A percentile compares a stretch with the other conserved stretches of the same genome.
Conservation (phyloP, 1,284 basidiomycete genomes). For the Tremellales sp. region DNA sequence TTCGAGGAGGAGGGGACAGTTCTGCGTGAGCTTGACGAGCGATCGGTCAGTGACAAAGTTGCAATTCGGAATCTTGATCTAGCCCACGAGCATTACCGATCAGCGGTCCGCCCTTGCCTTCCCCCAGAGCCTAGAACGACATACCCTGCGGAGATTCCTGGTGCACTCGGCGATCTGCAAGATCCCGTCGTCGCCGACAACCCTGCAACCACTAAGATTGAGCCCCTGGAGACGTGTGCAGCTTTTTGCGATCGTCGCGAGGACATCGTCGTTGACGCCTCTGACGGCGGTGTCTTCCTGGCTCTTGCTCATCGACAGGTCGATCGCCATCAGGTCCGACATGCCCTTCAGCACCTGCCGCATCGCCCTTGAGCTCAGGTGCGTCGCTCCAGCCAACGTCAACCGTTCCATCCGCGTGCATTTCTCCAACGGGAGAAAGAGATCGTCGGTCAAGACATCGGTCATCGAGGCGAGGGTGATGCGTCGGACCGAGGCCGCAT, state of each 20-base stretch:
- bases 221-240: constrained; percentile 84
- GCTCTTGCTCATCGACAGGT: constrained; percentile 78
- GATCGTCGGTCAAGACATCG: constrained; percentile 68
- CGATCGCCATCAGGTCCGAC: constrained; percentile 78
- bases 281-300: too few species aligned
- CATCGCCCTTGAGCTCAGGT: constrained; percentile 67
- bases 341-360: constrained; percentile 65
- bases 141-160: constrained; percentile 63
- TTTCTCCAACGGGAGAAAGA: constrained; percentile 67
- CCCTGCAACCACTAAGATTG: constrained; percentile 81
- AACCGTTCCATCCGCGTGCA: constrained; percentile 87
- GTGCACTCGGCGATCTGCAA: constrained; percentile 70
- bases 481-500: constrained; percentile 80
- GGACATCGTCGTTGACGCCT: constrained; percentile 65
- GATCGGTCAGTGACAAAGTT: constrained; percentile 74
- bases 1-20: constrained; percentile 85
- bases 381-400: constrained; percentile 78
- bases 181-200: constrained; percentile 74
- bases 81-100: constrained; percentile 15
- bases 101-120: background rate
- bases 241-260: constrained; percentile 64
- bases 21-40: constrained; percentile 70
- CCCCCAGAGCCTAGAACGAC: constrained; percentile 16
- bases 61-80: constrained; percentile 81
- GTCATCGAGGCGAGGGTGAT: constrained; percentile 82